These are phyloP conservation scores for Ustilago curta DNA, from an alignment of 1,284 basidiomycete genomes.

Conservation along the genomic window DNA sequence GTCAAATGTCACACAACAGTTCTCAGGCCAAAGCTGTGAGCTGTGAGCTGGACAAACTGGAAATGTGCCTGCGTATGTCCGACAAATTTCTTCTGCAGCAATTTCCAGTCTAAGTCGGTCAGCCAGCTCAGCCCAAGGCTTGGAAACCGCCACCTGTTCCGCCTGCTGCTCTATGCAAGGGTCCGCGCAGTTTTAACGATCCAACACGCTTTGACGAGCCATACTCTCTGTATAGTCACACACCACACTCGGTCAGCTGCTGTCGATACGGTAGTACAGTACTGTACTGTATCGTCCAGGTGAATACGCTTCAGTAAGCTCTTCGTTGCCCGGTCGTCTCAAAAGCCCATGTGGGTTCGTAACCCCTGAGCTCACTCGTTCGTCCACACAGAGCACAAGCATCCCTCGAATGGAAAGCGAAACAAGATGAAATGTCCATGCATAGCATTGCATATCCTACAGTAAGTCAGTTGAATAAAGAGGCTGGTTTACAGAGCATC, in stretches of 20 bases:
- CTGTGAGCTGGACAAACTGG: background rate
- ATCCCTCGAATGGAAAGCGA: background rate
- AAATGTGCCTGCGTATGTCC: background rate
- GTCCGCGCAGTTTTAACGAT: conserved; percentile 16
- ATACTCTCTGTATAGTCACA: background rate
- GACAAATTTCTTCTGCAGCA: conserved; percentile 4
- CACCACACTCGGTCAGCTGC: background rate
- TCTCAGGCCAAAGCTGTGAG: no score
- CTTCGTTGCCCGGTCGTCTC: no score
- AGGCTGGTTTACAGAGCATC: conserved; percentile 28
- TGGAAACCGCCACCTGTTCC: background rate
- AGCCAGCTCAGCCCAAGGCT: background rate
- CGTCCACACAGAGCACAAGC: no score
- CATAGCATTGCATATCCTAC: conserved; percentile 27
- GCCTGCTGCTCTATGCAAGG: conserved; percentile 21
- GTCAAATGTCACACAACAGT: background rate
- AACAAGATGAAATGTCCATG: conserved; percentile 36
- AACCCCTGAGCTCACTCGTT: background rate
- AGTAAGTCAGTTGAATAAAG: background rate
- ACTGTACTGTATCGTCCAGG: no score
- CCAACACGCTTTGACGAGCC: background rate
- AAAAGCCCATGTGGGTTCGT: no score
- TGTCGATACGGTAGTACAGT: background rate
- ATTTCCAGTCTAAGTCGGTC: background rate
- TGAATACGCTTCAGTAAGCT: no score